Base-by-base conservation (phyloP, 495 filamentous ascomycete genomes). In the Lasiosphaeris hirsuta region DNA sequence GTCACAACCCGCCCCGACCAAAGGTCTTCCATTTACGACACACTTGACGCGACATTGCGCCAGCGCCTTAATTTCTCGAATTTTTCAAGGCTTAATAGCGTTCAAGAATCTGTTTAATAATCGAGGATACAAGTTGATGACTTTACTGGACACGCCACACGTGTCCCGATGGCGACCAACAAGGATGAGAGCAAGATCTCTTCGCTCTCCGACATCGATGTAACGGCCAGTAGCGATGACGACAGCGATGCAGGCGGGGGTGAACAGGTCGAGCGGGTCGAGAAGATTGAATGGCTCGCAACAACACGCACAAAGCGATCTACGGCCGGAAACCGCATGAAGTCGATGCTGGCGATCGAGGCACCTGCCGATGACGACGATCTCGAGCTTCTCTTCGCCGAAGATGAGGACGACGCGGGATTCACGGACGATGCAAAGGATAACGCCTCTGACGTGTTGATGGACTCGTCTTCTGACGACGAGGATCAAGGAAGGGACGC, bases 241-340 rank as follows among this genome's bases (percentile, higher is more conserved):
- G 50, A 54, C 46, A 64, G 51, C 47, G 68, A 67, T 35, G 59
- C 67, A 50, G 69, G 51, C 17, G 55, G 38, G 54, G 60, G 40
- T 58, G 48, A 63, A 17, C 49, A 63, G 34, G 33, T 55, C 10
- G 23, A 30, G 23, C 23, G 5, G 23, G 23, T 30, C 23, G 23
- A 30, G 5, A 58, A 69, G 42, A 75, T 90, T 50, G 88, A 95
- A 72, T 87, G 88, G 66, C 80, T 96, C 64, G 85, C 88, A 47
- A 84, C 85, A 38, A 86, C 89, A 44, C 86, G 93, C 61, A 81
- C 81, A 53, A 89, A 86, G 69, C 89, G 93, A 67, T 86, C 85
- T 35, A 96, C 90, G 0, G 93, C 93, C 15, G 93, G 93, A 46
- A 91, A 86, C 59, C 84, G 90, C 60, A 86, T 96, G 80, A 86